Percentiles rank a stretch among this genome's conserved stretches.
These are phyloP conservation scores for Cairneyella variabilis DNA, from an alignment of 495 filamentous ascomycete species.

Conservation along the genomic window DNA sequence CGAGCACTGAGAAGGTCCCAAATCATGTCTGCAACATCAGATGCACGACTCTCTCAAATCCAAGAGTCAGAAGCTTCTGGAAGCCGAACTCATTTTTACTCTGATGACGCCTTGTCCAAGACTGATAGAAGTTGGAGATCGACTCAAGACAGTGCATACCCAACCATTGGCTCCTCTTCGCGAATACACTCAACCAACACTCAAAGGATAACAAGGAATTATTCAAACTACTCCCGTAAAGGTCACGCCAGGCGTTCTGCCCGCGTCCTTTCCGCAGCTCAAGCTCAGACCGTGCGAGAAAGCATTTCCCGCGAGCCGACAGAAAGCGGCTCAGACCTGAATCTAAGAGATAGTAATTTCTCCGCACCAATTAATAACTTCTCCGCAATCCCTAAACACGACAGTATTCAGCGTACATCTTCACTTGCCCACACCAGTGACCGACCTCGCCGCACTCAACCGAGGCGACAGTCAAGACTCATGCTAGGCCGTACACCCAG, in stretches of 20 bases:
- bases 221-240: slow-evolving; percentile 22
- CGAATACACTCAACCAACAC: slow-evolving; percentile 1
- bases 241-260: slow-evolving; percentile 13
- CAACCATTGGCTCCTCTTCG: slow-evolving; percentile 9
- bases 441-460: not conserved
- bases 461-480: slow-evolving; percentile 3
- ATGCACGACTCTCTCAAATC: not conserved
- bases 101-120: slow-evolving; percentile 14
- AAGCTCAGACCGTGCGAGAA: not conserved
- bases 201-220: slow-evolving; percentile 11
- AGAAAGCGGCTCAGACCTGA: not conserved
- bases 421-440: not conserved
- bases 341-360: slow-evolving; percentile 10
- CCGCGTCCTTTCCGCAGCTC: not conserved
- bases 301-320: not conserved
- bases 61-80: not conserved
- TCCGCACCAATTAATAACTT: slow-evolving; percentile 8
- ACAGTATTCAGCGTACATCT: not conserved
- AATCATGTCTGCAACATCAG: slow-evolving; percentile 2
- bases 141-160: slow-evolving; percentile 11
- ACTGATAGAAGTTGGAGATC: slow-evolving; percentile 16
- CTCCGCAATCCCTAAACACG: not conserved
- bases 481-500: not conserved
- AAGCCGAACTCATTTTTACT: slow-evolving; percentile 6
- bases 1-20: slow-evolving; percentile 7